These are phyloP conservation scores for Nematodospora valgi DNA, from an alignment of 805 yeast species.

Conservation along the genomic window DNA sequence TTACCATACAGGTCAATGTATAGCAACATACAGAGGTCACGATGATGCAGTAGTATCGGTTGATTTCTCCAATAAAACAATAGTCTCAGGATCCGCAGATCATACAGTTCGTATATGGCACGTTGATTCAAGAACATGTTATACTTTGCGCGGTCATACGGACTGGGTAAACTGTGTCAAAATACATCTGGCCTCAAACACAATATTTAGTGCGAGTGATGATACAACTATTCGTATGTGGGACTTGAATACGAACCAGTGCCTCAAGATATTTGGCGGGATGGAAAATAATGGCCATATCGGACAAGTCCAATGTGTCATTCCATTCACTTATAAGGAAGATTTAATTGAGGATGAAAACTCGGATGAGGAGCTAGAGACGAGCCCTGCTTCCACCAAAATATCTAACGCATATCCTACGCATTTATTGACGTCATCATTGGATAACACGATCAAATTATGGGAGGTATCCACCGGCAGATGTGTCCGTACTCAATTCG, in stretches of 20 bases:
- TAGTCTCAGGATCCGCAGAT: slow-evolving; percentile 93
- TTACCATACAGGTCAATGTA: slow-evolving; percentile 89
- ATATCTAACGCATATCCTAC: slow-evolving; percentile 54
- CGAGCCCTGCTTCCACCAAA: slow-evolving; percentile 13
- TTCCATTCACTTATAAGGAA: slow-evolving; percentile 77
- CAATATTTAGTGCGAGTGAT: slow-evolving; percentile 84
- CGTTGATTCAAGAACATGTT: slow-evolving; percentile 88
- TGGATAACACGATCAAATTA: slow-evolving; percentile 88
- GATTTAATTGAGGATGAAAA: slow-evolving; percentile 44
- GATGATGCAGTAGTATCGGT: slow-evolving; percentile 80
- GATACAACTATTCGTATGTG: slow-evolving; percentile 93
- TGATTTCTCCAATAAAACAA: slow-evolving; percentile 73
- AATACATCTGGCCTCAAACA: slow-evolving; percentile 73
- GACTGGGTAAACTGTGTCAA: slow-evolving; percentile 92
- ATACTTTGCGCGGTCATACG: slow-evolving; percentile 87
- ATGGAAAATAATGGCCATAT: slow-evolving; percentile 76
- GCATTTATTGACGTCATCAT: slow-evolving; percentile 79
- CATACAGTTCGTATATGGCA: slow-evolving; percentile 94
- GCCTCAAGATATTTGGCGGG: slow-evolving; percentile 78
- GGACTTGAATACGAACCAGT: slow-evolving; percentile 80
- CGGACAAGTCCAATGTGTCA: slow-evolving; percentile 90
- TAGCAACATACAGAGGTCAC: slow-evolving; percentile 92
- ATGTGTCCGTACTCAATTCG: slow-evolving; percentile 92
- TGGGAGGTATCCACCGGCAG: slow-evolving; percentile 88
- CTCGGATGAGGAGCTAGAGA: slow-evolving; percentile 7